These are phyloP conservation scores for Cystoisospora suis DNA, from an alignment of 169 alveolate genomes.

Conservation along the genomic window DNA sequence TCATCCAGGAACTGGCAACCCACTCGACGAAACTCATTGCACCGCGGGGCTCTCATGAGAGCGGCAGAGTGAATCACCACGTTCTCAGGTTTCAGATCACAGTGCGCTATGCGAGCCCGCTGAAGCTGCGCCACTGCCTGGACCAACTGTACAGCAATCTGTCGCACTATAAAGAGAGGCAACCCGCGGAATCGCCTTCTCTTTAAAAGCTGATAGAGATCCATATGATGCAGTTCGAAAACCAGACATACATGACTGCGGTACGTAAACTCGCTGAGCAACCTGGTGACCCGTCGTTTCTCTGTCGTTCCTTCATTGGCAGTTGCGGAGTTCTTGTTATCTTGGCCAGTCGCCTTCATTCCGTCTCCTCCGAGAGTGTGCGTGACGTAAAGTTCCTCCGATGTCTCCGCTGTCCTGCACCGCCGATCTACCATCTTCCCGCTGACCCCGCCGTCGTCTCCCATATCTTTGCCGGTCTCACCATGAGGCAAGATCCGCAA, in stretches of 20 bases:
- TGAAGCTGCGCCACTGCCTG: constrained; percentile 76
- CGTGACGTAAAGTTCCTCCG: too few species aligned
- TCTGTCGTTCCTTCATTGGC: neutral
- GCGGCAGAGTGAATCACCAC: constrained; percentile 69
- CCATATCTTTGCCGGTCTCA: neutral
- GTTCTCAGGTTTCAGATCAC: constrained; percentile 90
- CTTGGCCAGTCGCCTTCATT: neutral
- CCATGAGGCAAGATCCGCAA: constrained; percentile 59
- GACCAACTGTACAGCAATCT: constrained; percentile 78
- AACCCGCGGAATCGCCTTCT: constrained; percentile 70
- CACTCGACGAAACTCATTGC: too few species aligned
- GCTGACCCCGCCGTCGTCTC: neutral
- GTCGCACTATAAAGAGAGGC: constrained; percentile 73
- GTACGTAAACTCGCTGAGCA: constrained; percentile 73
- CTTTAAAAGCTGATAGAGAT: constrained; percentile 73
- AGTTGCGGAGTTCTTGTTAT: neutral
- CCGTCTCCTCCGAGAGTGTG: constrained; percentile 16
- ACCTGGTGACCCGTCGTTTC: constrained; percentile 59
- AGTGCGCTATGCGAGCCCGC: constrained; percentile 80
- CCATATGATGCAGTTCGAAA: constrained; percentile 70
- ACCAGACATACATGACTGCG: constrained; percentile 77
- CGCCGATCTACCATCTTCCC: neutral
- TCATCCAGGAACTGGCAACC: too few species aligned
- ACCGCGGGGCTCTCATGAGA: too few species aligned
- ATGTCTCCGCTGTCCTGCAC: neutral